Conservation (phyloP, 352 stramenopile genomes). For the Nannochloropsis limnetica region DNA sequence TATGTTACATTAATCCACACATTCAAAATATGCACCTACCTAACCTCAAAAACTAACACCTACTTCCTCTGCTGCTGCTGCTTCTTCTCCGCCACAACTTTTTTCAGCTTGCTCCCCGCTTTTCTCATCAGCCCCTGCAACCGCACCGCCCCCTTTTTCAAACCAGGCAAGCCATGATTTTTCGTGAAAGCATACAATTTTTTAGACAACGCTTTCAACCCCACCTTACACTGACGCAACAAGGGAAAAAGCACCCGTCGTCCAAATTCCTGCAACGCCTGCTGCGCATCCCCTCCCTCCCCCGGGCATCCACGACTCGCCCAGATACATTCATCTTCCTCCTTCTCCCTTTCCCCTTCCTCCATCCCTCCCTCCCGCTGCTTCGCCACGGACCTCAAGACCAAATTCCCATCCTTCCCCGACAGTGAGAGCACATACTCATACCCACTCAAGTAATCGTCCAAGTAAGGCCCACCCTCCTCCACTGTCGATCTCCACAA, state of each 20-base stretch:
- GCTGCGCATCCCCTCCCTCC: not conserved
- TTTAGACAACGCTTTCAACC: not conserved
- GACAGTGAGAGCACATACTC: slow-evolving; percentile 22
- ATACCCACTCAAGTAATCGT: not conserved
- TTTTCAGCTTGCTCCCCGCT: not conserved
- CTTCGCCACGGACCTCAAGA: not conserved
- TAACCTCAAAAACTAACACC: too few relatives aligned
- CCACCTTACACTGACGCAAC: not conserved
- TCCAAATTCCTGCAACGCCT: not conserved
- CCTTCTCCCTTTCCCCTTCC: not conserved
- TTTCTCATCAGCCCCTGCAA: not conserved
- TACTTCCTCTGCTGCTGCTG: not conserved
- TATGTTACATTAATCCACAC: too few relatives aligned
- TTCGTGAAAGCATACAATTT: not conserved
- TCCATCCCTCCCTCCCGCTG: not conserved
- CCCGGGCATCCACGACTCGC: not conserved
- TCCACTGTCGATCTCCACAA: not conserved
- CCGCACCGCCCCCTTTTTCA: not conserved
- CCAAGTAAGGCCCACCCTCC: not conserved
- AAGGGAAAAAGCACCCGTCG: not conserved
- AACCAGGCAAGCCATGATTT: not conserved
- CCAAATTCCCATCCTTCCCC: slow-evolving; percentile 1
- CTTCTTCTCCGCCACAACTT: not conserved
- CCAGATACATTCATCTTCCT: not conserved
- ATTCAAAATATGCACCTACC: too few relatives aligned